These are phyloP conservation scores for Podospora pseudoanserina DNA, from an alignment of 495 filamentous ascomycete species.

Conservation along the genomic window DNA sequence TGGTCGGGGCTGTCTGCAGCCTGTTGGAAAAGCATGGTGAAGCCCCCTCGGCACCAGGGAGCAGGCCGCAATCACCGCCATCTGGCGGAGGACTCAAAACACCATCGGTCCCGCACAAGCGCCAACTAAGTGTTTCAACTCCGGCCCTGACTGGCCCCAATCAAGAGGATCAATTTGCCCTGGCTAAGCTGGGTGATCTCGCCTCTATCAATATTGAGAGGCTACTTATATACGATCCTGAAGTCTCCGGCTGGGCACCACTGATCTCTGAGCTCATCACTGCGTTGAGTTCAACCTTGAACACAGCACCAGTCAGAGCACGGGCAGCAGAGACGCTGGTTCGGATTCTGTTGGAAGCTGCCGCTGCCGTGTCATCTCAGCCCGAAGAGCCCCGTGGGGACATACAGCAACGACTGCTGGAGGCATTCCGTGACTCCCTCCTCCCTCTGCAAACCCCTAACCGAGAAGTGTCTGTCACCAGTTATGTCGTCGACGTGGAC, in stretches of 20 bases:
- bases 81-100: constrained; percentile 30
- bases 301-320: constrained; percentile 60
- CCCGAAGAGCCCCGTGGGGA: constrained; percentile 49
- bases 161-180: constrained; percentile 70
- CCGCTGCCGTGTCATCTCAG: constrained; percentile 46
- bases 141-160: constrained; percentile 50
- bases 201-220: constrained; percentile 75
- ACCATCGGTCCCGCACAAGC: constrained; percentile 48
- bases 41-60: constrained; percentile 29
- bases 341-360: constrained; percentile 64
- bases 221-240: constrained; percentile 59
- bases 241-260: constrained; percentile 68
- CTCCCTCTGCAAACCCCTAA: constrained; percentile 41
- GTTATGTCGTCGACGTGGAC: constrained; percentile 62
- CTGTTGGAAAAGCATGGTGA: constrained; percentile 50
- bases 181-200: constrained; percentile 77
- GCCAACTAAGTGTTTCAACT: constrained; percentile 58
- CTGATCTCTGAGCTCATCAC: constrained; percentile 67
- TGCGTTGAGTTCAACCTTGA: constrained; percentile 53
- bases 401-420: constrained; percentile 68
- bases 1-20: constrained; percentile 69
- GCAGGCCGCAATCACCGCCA: constrained; percentile 36
- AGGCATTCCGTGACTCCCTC: constrained; percentile 61
- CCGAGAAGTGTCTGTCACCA: constrained; percentile 48
- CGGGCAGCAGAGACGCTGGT: constrained; percentile 72